A percentile compares a stretch with the other conserved stretches of the same genome.
phyloP scores from a whole-genome alignment of 257 asterid genomes.

The Nicotiana paniculata region DNA sequence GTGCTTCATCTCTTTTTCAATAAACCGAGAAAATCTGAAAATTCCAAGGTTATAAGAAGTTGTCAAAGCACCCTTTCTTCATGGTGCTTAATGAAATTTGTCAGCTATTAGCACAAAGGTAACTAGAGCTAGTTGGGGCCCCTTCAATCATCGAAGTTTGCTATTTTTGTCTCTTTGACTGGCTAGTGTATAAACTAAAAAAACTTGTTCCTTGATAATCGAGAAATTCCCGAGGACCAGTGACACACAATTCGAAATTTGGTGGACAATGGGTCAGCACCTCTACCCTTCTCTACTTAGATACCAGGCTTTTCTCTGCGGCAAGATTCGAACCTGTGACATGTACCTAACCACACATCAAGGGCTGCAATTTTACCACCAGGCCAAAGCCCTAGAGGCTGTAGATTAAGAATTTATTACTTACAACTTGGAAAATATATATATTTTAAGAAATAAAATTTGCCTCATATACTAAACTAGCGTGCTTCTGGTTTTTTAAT shows the following conservation, averaged over 20 bases:
- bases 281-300: not conserved
- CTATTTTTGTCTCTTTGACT: not conserved
- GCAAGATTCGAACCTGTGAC: not conserved
- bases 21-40: not conserved
- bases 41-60: not conserved
- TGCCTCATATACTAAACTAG: not conserved
- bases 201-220: not conserved
- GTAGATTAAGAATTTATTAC: not conserved
- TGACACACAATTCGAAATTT: not conserved
- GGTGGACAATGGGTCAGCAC: not conserved
- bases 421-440: not conserved
- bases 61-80: not conserved
- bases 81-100: not conserved
- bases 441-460: not conserved
- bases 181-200: not conserved
- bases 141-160: not conserved
- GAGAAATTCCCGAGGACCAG: not conserved
- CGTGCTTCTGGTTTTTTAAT: not conserved
- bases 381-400: not conserved
- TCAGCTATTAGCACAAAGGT: not conserved
- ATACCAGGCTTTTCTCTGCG: not conserved
- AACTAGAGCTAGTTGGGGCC: not conserved
- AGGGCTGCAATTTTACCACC: not conserved
- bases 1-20: not conserved
- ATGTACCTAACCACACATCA: too few species aligned